Conservation (phyloP, 495 filamentous ascomycete species). For the Parathielavia hyrcaniae region DNA sequence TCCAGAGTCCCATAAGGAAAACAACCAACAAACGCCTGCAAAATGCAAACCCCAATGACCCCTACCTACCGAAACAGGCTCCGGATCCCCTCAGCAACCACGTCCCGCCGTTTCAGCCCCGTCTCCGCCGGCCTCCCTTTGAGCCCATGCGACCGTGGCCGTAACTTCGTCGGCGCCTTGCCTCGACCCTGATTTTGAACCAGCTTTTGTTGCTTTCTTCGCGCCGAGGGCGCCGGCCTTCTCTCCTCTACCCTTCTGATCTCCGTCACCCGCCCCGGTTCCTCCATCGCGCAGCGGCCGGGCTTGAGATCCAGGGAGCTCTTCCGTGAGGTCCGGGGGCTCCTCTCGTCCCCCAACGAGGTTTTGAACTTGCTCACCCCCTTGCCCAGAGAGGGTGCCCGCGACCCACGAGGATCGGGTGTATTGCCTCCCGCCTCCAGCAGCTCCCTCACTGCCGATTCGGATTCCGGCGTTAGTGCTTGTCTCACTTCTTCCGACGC, state of each 20-base stretch:
- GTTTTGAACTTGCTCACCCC: no score
- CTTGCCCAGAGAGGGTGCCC: no score
- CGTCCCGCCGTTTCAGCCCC: slow-evolving; percentile 34
- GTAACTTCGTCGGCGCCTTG: slow-evolving; percentile 4
- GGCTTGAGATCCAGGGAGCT: no score
- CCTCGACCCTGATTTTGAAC: slow-evolving; percentile 19
- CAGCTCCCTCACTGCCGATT: neutral
- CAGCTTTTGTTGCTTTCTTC: slow-evolving; percentile 25
- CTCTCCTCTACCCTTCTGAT: no score
- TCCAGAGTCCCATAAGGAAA: neutral
- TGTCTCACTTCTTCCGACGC: neutral
- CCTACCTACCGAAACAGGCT: slow-evolving; percentile 41
- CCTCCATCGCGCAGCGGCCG: no score
- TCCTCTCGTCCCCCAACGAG: no score
- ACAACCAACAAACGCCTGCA: neutral
- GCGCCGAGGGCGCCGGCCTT: neutral
- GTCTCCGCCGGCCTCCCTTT: slow-evolving; percentile 33
- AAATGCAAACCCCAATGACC: neutral
- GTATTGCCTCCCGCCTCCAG: slow-evolving; percentile 3
- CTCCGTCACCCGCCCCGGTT: no score
- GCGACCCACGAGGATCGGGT: no score
- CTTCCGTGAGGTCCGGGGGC: no score
- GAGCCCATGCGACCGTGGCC: slow-evolving; percentile 6
- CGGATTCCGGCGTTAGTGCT: neutral
- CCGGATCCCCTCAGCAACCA: slow-evolving; percentile 39